Base-by-base conservation (phyloP, 176 grass and related monocot genomes). In the Saccharum officinarum region DNA sequence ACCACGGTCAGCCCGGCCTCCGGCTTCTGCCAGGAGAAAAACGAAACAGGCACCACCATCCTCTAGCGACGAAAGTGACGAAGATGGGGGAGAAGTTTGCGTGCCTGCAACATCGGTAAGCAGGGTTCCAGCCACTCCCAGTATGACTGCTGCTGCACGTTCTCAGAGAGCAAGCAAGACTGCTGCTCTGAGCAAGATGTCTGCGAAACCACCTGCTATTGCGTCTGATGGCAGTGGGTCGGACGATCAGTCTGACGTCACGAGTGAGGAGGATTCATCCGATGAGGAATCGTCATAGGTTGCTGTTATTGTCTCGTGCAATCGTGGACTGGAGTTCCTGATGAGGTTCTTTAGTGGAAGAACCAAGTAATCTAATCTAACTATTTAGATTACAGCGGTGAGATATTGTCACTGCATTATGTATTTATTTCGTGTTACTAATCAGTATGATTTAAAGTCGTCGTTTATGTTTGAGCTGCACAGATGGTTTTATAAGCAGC, bases 131-230 rank as follows among this genome's bases (percentile, higher is more conserved):
- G 62, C 73, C 79, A 96, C 90, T 67, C 92, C 93, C 3, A 74
- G 82, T 46, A 25, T 92, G 82, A 63, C 84, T 1, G 55, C 83
- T 1, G 74, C 64, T 7, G 54, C 54, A 59, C 90, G 93, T 20
- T 72, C 90, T 49, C 91, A 96, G 70, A 94, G 97, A 80, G 88
- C 93, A 46, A 98, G 97, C 90, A 96, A 99, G 69, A 81, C 88
- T 14, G 92, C 87, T 7, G 91, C 97, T 22, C 66, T 99, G 86
- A 89, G 89, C 83, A 94, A 89, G 82, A 87, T 99, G 22, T 57
- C 87, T 25, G 71, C 81, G 54, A 93, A 89, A 38, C 76, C 78
- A 44, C 72, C 82, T 17, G 20, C 78, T 18, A 12, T 61, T 0
- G 40, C 22, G 52, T 44, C 50, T 71, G 73, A 77, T 80, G 86